These are phyloP conservation scores for Prototheca cutis DNA, from an alignment of 163 green algal genomes.

Conservation along the genomic window DNA sequence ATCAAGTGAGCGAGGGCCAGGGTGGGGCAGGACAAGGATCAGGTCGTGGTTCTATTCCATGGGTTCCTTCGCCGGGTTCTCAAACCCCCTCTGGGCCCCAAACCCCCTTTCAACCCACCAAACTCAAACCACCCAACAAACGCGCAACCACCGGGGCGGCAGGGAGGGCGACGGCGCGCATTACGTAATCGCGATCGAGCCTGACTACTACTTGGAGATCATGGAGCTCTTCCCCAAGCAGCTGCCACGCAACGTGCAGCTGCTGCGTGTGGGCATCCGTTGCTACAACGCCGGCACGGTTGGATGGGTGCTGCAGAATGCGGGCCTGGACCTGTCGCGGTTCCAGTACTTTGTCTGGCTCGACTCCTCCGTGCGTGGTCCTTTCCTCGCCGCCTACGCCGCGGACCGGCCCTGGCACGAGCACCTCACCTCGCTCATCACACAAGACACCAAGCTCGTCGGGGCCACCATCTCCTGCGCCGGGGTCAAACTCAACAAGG, in stretches of 20 bases:
- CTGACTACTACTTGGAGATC: conserved; percentile 4
- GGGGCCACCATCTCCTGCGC: conserved; percentile 14
- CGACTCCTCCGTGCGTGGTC: conserved; percentile 27
- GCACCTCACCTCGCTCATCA: conserved; percentile 4
- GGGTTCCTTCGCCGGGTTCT: too few species aligned
- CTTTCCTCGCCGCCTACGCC: conserved; percentile 29
- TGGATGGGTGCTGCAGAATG: conserved; percentile 34
- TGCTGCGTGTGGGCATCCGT: background rate
- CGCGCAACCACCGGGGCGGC: background rate
- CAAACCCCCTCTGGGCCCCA: too few species aligned
- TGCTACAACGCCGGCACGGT: conserved; percentile 50
- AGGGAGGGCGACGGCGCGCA: conserved; percentile 5
- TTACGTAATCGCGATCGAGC: conserved; percentile 5
- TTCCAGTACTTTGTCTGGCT: conserved; percentile 35
- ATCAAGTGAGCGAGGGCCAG: background rate
- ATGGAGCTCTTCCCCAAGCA: background rate
- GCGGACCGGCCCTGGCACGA: conserved; percentile 4
- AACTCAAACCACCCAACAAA: background rate
- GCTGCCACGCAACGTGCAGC: conserved; percentile 1
- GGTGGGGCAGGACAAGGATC: too few species aligned
- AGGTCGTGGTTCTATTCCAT: too few species aligned
- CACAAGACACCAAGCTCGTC: conserved; percentile 5
- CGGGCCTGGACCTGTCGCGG: background rate
- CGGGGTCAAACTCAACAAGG: background rate
- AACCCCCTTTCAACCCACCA: too few species aligned